phyloP scores from a whole-genome alignment of 1,139 yeast species.

The Yamadazyma songkhlaensis region DNA sequence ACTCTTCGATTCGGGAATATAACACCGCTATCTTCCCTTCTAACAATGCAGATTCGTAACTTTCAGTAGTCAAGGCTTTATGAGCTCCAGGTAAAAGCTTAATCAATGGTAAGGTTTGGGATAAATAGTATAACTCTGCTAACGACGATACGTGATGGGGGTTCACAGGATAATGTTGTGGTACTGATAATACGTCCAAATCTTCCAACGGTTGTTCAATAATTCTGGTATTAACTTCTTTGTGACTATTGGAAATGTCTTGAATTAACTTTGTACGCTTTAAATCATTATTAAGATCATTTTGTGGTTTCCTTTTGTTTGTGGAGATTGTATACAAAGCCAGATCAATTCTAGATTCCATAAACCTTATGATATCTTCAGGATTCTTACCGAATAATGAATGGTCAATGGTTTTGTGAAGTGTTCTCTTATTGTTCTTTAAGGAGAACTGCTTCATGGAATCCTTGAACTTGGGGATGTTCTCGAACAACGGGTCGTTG shows the following conservation, averaged over 20 bases:
- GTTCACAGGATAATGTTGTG: slow-evolving; percentile 43
- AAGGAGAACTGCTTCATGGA: slow-evolving; percentile 10
- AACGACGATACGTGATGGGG: slow-evolving; percentile 57
- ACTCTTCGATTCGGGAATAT: slow-evolving; percentile 87
- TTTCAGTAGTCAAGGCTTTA: slow-evolving; percentile 79
- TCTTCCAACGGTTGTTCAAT: slow-evolving; percentile 27
- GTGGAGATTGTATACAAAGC: background rate
- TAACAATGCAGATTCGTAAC: slow-evolving; percentile 80
- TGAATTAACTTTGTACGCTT: slow-evolving; percentile 11
- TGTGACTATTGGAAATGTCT: slow-evolving; percentile 11
- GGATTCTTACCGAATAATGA: slow-evolving; percentile 10
- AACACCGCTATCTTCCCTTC: slow-evolving; percentile 94
- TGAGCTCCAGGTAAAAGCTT: slow-evolving; percentile 82
- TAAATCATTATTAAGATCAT: background rate
- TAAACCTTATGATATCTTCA: slow-evolving; percentile 6
- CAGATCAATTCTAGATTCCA: slow-evolving; percentile 6
- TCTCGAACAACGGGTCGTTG: slow-evolving; percentile 14
- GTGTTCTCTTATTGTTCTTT: slow-evolving; percentile 5
- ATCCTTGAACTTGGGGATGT: slow-evolving; percentile 9
- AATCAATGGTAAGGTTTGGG: slow-evolving; percentile 83
- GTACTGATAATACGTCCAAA: slow-evolving; percentile 38
- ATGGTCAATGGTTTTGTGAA: slow-evolving; percentile 7
- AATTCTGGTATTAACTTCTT: slow-evolving; percentile 23
- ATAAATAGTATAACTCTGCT: slow-evolving; percentile 81
- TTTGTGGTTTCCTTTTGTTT: background rate